Percentiles rank a stretch among this genome's conserved stretches.
Conservation (phyloP, 164 flowering plant species). For the Dillenia turbinata region DNA sequence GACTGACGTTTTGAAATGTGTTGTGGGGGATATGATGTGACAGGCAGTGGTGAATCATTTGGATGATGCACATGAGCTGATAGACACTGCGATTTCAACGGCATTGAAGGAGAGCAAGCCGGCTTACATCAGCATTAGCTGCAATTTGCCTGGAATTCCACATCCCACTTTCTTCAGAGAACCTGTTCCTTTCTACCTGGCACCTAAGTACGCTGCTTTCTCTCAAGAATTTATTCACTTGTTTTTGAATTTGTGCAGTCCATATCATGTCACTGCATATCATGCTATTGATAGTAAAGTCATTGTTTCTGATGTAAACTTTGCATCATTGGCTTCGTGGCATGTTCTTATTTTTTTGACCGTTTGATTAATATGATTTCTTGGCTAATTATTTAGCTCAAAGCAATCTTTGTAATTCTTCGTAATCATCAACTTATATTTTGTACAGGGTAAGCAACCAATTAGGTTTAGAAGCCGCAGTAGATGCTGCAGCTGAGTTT, state of each 20-base stretch:
- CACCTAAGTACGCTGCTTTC: slow-evolving; percentile 39
- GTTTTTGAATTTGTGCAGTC: too few relatives aligned
- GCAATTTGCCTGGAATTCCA: slow-evolving; percentile 59
- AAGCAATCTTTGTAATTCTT: too few relatives aligned
- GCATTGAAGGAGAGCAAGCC: slow-evolving; percentile 76
- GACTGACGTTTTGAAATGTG: too few relatives aligned
- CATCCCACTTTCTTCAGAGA: slow-evolving; percentile 56
- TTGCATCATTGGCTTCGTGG: too few relatives aligned
- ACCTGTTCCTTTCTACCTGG: slow-evolving; percentile 52
- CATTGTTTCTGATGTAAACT: too few relatives aligned
- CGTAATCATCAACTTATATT: slow-evolving; percentile 2
- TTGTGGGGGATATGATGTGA: slow-evolving; percentile 6
- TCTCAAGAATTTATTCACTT: background rate
- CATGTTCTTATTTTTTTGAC: too few relatives aligned
- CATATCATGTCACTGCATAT: too few relatives aligned
- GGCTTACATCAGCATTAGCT: slow-evolving; percentile 58
- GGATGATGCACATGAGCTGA: slow-evolving; percentile 68
- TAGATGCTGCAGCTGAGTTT: slow-evolving; percentile 56
- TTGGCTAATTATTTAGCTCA: too few relatives aligned
- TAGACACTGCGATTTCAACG: slow-evolving; percentile 70
- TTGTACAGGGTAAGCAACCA: slow-evolving; percentile 59
- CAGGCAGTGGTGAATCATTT: slow-evolving; percentile 68
- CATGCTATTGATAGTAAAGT: too few relatives aligned
- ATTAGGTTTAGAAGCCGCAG: slow-evolving; percentile 64
- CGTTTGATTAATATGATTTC: too few relatives aligned